These are phyloP conservation scores for California macrophylla DNA, from an alignment of 441 rosid genomes.

Conservation along the genomic window DNA sequence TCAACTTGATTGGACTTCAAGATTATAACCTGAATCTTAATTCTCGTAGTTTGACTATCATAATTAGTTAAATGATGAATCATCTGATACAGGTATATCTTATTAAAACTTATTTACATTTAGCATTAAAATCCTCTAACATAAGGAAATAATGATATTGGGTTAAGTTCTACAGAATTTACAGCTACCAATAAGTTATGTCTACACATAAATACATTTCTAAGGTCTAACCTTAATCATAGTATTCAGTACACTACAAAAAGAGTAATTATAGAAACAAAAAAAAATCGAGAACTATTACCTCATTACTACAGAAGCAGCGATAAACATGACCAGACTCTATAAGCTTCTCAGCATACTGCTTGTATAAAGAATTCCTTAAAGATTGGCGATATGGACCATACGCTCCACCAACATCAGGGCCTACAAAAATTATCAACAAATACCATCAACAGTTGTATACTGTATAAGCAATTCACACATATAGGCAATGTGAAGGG, in stretches of 20 bases:
- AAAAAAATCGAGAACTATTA: constrained; percentile 12
- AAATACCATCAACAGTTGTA: not conserved
- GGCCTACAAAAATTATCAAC: constrained; percentile 35
- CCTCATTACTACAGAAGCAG: constrained; percentile 83
- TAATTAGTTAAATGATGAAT: not conserved
- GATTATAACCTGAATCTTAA: not conserved
- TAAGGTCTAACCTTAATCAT: not conserved
- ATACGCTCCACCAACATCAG: constrained; percentile 69
- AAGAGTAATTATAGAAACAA: not conserved
- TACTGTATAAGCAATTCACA: not conserved
- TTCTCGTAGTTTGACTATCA: not conserved
- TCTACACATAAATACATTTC: not conserved
- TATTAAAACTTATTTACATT: not conserved
- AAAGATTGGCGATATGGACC: constrained; percentile 89
- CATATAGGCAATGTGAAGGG: not conserved
- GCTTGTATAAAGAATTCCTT: constrained; percentile 65
- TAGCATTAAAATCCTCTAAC: not conserved
- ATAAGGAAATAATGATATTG: not conserved
- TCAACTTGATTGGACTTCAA: not conserved
- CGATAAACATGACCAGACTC: constrained; percentile 84
- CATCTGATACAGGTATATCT: not conserved
- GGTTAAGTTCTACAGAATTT: not conserved
- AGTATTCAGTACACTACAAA: not conserved
- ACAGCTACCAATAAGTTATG: not conserved
- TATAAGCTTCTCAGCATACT: constrained; percentile 63